Evolutionary conservation across 495 filamentous ascomycete genomes (phyloP), one percentile per base, ranked within the genome.

Genomic region (Penicillium salamii): DNA sequence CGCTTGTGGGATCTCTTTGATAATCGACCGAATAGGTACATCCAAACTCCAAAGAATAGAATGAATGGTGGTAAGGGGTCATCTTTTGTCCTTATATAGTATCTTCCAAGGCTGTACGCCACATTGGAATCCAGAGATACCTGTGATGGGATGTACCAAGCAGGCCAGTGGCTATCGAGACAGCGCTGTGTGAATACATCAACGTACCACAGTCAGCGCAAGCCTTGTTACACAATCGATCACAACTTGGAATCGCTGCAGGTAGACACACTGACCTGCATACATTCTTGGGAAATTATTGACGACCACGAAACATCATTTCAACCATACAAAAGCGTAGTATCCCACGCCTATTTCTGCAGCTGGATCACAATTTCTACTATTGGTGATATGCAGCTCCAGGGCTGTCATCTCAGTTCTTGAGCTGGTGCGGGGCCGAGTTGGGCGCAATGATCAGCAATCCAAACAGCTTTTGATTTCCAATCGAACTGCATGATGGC

Each of bases 11-110:
- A 50, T 42, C 17, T 42, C 20, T 24, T 32, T 21, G 15, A 33
- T 14, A 42, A 15, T 15, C 38, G 36, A 26, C 47, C 47, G 38
- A 50, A 50, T 36, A 50, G 47, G 47, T 50, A 37, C 47, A 50
- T 50, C 26, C 41, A 29, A 43, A 20, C 5, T 32, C 31, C 17
- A 9, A 15, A 1, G 14, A 6, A 18, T 15, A 9, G n/a, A 29
- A 8, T 18, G 8, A 18, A 9, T 26, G 17, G 8, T 12, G 20
- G 5, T 11, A 1, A 2, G 3, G 7, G 40, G 3, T 19, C 1
- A 9, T 1, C n/a, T 5, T 13, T 1, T 14, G 2, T 3, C 3
- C 23, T 9, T 36, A 42, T 50, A 50, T 50, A 42, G 11, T 18
- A 24, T 9, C 17, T 42, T 15, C 17, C 19, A 20, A 26, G 23